These are phyloP conservation scores for Begonia fuchsioides DNA, from an alignment of 306 rosid species.

Conservation along the genomic window DNA sequence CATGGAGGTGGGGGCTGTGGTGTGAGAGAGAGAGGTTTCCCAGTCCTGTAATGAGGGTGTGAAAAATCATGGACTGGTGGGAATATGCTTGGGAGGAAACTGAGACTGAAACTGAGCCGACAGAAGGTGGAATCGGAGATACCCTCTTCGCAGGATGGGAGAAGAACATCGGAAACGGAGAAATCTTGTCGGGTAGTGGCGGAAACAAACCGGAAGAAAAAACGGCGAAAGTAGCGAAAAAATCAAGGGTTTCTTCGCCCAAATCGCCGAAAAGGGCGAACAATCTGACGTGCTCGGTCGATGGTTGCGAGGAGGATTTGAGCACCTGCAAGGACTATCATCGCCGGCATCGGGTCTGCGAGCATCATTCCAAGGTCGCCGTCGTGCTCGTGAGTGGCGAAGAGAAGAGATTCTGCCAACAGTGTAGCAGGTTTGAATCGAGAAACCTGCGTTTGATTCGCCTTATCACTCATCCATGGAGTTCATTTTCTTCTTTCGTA, in stretches of 20 bases:
- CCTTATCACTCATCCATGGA: neutral
- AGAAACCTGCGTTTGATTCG: neutral
- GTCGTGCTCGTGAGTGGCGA: slow-evolving; percentile 17
- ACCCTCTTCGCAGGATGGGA: no score
- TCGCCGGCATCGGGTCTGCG: slow-evolving; percentile 38
- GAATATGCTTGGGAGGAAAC: slow-evolving; percentile 51
- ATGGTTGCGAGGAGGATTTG: slow-evolving; percentile 28
- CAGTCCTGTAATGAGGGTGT: neutral
- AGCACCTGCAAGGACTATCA: slow-evolving; percentile 30
- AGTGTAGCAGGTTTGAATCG: slow-evolving; percentile 36
- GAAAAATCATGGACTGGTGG: slow-evolving; percentile 40
- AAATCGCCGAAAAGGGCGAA: slow-evolving; percentile 4
- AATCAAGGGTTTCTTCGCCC: neutral
- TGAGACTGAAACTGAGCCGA: slow-evolving; percentile 14
- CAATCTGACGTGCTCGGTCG: slow-evolving; percentile 21
- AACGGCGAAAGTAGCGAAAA: slow-evolving; percentile 6
- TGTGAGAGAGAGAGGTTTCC: slow-evolving; percentile 2
- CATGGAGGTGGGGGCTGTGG: neutral
- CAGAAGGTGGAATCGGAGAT: no score
- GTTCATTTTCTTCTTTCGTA: neutral
- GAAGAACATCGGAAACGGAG: slow-evolving; percentile 14
- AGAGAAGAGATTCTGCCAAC: slow-evolving; percentile 41
- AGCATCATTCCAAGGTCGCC: slow-evolving; percentile 32
- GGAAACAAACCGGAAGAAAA: slow-evolving; percentile 7
- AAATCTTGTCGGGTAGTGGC: slow-evolving; percentile 11